Percentiles rank a stretch among this genome's conserved stretches.
Conservation (phyloP, 139 green algal genomes). For the Picochlorum sp. region DNA sequence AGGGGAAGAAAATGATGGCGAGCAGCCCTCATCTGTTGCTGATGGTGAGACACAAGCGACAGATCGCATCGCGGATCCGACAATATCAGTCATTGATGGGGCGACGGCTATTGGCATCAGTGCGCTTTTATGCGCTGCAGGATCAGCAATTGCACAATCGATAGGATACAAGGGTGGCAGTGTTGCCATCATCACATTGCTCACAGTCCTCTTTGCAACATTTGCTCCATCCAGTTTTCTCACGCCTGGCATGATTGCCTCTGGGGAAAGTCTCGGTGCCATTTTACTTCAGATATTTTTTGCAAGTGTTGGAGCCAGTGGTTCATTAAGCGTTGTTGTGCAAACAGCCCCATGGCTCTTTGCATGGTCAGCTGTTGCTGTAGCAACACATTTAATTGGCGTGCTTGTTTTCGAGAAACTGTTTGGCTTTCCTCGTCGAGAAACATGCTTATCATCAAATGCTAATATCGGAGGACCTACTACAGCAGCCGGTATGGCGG, state of each 20-base stretch:
- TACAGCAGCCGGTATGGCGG: slow-evolving; percentile 84
- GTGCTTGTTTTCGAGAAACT: slow-evolving; percentile 52
- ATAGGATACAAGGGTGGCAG: slow-evolving; percentile 28
- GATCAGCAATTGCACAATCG: slow-evolving; percentile 5
- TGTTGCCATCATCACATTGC: slow-evolving; percentile 58
- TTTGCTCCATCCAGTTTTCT: slow-evolving; percentile 32
- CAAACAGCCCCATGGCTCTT: slow-evolving; percentile 77
- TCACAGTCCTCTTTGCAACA: slow-evolving; percentile 67
- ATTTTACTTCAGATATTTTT: slow-evolving; percentile 91
- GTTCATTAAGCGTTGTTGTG: slow-evolving; percentile 62
- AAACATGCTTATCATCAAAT: slow-evolving; percentile 79
- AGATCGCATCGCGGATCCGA: not conserved
- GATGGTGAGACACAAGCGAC: not conserved
- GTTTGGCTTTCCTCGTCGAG: slow-evolving; percentile 43
- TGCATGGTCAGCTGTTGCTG: slow-evolving; percentile 63
- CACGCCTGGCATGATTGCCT: slow-evolving; percentile 35
- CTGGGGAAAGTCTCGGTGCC: slow-evolving; percentile 64
- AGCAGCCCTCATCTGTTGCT: not conserved
- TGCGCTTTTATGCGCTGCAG: slow-evolving; percentile 23
- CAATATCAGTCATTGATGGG: slow-evolving; percentile 11
- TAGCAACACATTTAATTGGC: slow-evolving; percentile 47
- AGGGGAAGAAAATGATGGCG: not conserved
- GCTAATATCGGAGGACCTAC: slow-evolving; percentile 88
- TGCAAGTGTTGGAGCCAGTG: slow-evolving; percentile 71
- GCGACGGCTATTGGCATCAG: slow-evolving; percentile 27